Base-by-base conservation (phyloP, 1,139 yeast species). In the Candida mesenterica region DNA sequence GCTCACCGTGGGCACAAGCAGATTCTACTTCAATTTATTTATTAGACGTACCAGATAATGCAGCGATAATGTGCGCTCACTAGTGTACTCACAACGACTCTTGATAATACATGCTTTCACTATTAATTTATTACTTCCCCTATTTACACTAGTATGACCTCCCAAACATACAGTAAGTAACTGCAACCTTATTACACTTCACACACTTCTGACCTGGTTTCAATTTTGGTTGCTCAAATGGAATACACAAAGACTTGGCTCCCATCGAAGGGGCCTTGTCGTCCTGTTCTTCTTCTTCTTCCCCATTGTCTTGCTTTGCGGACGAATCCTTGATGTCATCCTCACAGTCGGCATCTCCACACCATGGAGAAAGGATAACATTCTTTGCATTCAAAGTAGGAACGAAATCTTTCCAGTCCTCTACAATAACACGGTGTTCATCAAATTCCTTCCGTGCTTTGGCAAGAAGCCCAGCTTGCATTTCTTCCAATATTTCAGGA, bases 211-310 rank as follows among this genome's bases (percentile, higher is more conserved):
- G 87, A 50, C 82, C 90, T 44, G 64, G 70, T 62, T 78, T 77
- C 62, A 90, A 76, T 52, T 68, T 76, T 43, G 96, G 96, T 72
- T 90, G 97, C 31, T 87, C 85, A 57, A 82, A 82, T 47, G 98
- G 98, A 63, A 90, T 89, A 77, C 99, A 94, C 65, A 94, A 75
- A 14, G 96, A 84, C 73, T 94, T 94, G 50, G 99, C 99, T 57
- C 99, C 99, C 99, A 94, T 94, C 41, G 95, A 82, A 56, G 98
- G 98, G 18, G 98, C 89, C 65, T 86, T 85, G 53, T 92, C 98
- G 59, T 94, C 99, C 34, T 75, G 86, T 57, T 85, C 96, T 57
- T 85, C 96, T 55, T 78, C 87, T 36, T 83, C 94, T 45, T 79
- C 88, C 43, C 87, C 90, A 50, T 85, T 81, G 49, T 79, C 81